phyloP scores from a whole-genome alignment of 805 yeast genomes.

The Candida boleticola region DNA sequence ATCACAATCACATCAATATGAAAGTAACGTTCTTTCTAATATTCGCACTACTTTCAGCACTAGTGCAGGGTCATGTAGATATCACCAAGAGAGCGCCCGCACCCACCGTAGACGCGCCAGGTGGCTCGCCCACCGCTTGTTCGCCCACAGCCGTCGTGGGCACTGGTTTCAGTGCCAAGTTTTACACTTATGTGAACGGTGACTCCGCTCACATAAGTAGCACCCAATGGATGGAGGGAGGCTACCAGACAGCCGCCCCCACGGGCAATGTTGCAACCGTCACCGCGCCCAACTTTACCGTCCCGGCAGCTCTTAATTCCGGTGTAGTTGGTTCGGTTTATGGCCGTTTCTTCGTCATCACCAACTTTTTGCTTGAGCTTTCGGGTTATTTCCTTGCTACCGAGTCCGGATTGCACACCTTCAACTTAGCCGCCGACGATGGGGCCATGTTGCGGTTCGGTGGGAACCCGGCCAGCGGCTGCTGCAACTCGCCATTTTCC shows the following conservation, averaged over 20 bases:
- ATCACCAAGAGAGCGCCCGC: neutral
- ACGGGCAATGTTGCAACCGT: neutral
- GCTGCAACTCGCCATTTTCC: neutral
- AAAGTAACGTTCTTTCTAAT: no score
- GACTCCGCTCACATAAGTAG: neutral
- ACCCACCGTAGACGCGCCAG: neutral
- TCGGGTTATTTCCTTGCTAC: constrained; percentile 1
- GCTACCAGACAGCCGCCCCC: neutral
- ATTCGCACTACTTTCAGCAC: no score
- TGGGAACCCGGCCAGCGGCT: neutral
- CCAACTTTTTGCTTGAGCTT: neutral
- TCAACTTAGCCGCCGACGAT: neutral
- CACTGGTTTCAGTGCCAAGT: neutral
- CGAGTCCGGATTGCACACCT: neutral
- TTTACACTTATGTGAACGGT: neutral
- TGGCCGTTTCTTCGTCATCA: neutral
- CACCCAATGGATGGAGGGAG: neutral
- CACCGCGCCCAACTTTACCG: neutral
- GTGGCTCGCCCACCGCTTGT: neutral
- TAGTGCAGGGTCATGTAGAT: no score
- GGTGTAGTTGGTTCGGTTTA: neutral
- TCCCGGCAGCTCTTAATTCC: neutral
- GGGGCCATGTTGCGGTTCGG: neutral
- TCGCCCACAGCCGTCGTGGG: neutral
- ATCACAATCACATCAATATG: no score